phyloP scores from a whole-genome alignment of 2,329 filamentous ascomycete genomes.

The Diaporthe vexans region DNA sequence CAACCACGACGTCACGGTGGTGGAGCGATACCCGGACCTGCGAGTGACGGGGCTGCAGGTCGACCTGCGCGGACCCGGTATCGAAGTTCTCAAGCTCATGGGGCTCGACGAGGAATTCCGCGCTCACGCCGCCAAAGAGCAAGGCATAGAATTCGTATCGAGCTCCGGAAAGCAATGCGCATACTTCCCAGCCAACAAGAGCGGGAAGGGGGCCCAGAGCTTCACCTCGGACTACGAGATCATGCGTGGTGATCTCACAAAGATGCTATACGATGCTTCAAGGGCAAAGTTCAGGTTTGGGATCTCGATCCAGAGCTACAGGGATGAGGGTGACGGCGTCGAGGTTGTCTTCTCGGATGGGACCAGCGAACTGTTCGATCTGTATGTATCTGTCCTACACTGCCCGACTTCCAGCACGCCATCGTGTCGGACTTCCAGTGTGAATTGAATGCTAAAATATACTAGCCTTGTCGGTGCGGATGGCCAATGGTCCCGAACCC shows the following conservation, averaged over 20 bases:
- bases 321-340: conserved; percentile 47
- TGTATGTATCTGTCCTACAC: conserved; percentile 45
- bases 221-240: conserved; percentile 72
- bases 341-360: conserved; percentile 58
- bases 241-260: conserved; percentile 68
- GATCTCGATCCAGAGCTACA: conserved; percentile 46
- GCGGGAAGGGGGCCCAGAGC: conserved; percentile 58
- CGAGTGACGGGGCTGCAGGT: conserved; percentile 60
- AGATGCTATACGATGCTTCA: conserved; percentile 61
- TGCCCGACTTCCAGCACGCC: too few relatives aligned
- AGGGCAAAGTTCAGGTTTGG: conserved; percentile 49
- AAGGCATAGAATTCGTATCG: conserved; percentile 63
- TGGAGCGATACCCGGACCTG: conserved; percentile 56
- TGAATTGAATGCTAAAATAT: too few relatives aligned
- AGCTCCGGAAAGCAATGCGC: conserved; percentile 53
- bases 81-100: conserved; percentile 55
- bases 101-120: conserved; percentile 56
- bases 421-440: too few relatives aligned
- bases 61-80: conserved; percentile 59
- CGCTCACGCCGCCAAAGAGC: conserved; percentile 58
- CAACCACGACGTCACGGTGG: conserved; percentile 56
- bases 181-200: conserved; percentile 54
- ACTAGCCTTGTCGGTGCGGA: conserved; percentile 64
- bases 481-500: conserved; percentile 63
- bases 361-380: conserved; percentile 58